A percentile compares a stretch with the other conserved stretches of the same genome.
Evolutionary conservation across 306 rosid species (phyloP).

Genomic region (Casuarina cunninghamiana): DNA sequence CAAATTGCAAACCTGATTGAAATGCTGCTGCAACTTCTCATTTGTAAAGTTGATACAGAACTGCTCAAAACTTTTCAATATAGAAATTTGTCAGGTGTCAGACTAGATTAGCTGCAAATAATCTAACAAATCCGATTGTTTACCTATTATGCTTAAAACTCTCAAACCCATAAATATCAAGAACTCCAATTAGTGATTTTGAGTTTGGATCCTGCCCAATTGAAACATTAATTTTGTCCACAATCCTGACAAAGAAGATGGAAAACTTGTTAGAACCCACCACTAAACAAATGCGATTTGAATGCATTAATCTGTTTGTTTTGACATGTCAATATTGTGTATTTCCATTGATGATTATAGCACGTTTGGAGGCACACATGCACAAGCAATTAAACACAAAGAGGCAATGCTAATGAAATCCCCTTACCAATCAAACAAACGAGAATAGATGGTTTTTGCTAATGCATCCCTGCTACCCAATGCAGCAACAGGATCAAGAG

Average conservation of each 20-base stretch:
- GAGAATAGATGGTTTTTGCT: constrained; percentile 91
- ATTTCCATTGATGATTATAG: background rate
- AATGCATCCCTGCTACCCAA: constrained; percentile 92
- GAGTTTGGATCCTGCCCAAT: constrained; percentile 99
- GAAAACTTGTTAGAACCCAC: constrained; percentile 34
- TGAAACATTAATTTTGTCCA: constrained; percentile 89
- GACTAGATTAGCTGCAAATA: constrained; percentile 20
- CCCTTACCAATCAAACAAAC: constrained; percentile 96
- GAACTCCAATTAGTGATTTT: constrained; percentile 93
- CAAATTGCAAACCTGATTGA: constrained; percentile 80
- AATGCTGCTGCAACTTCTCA: constrained; percentile 99
- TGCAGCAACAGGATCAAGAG: constrained; percentile 98
- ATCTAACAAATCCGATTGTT: constrained; percentile 27
- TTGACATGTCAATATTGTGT: background rate
- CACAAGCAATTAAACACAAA: constrained; percentile 1
- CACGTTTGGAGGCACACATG: background rate
- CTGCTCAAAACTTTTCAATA: constrained; percentile 86
- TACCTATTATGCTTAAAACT: constrained; percentile 97
- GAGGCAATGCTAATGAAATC: constrained; percentile 27
- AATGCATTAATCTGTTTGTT: background rate
- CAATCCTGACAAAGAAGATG: constrained; percentile 65
- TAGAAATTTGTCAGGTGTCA: constrained; percentile 36
- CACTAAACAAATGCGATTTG: constrained; percentile 23
- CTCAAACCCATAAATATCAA: constrained; percentile 99
- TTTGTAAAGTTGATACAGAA: constrained; percentile 98